These are phyloP conservation scores for Lasiodiplodia citricola DNA, from an alignment of 2,329 filamentous ascomycete species.

Conservation along the genomic window DNA sequence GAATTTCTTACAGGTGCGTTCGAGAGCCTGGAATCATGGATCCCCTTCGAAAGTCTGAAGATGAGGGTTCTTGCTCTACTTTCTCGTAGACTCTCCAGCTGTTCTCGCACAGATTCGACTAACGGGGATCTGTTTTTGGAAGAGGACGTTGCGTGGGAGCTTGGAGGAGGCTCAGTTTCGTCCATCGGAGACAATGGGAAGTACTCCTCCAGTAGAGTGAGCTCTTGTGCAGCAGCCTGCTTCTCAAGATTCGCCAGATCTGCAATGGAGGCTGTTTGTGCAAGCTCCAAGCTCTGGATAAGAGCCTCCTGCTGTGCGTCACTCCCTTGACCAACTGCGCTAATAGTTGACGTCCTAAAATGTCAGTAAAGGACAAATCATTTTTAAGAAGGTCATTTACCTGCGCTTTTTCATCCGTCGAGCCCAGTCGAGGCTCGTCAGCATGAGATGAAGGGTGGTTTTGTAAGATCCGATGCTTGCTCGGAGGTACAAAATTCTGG, in stretches of 20 bases:
- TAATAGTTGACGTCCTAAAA: not conserved
- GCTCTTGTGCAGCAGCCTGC: not conserved
- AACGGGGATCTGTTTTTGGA: not conserved
- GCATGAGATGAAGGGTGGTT: not conserved
- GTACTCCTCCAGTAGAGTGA: not conserved
- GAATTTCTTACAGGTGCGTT: not conserved
- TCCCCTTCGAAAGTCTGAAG: not conserved
- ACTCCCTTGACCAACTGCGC: not conserved
- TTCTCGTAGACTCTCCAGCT: not conserved
- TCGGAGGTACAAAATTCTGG: not conserved
- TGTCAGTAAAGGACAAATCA: too few relatives aligned
- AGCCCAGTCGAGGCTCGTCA: not conserved
- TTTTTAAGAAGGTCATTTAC: not conserved
- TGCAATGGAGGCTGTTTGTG: not conserved
- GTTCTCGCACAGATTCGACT: not conserved
- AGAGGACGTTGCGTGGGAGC: not conserved
- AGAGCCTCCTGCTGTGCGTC: not conserved
- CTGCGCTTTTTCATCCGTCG: not conserved
- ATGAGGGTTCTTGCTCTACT: not conserved
- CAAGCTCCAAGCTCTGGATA: not conserved
- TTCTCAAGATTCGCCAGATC: not conserved
- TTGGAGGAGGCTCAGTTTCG: not conserved
- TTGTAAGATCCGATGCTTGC: not conserved
- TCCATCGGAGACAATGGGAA: too few relatives aligned
- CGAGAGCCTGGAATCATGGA: not conserved